Evolutionary conservation across 495 filamentous ascomycete genomes (phyloP), one percentile per base, ranked within the genome.

Genomic region (Cudoniella acicularis): DNA sequence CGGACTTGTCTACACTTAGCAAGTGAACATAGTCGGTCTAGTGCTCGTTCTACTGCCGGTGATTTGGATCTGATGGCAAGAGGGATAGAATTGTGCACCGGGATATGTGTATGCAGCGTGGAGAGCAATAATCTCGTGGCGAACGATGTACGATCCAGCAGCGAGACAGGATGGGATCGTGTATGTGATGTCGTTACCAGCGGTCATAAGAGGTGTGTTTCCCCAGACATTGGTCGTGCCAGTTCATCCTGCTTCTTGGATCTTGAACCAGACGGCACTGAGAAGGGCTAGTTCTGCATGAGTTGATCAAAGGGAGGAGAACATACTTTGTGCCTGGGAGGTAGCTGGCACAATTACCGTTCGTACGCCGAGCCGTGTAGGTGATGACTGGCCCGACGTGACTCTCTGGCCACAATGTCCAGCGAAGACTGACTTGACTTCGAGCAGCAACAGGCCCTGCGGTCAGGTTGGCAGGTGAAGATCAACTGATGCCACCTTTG

Each of bases 111-210:
- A 67, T 21, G 86, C 83, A 11, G 79, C 70, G 73, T 89, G 86
- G 24, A 91, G 80, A 18, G 82, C 87, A 57, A 88, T 84, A 66
- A 90, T 83, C 70, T 91, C 87, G 64, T 88, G 84, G 36, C 87
- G 83, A 16, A 91, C 75, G 57, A 91, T 81, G 64, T 88, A 91
- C 75, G 83, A 82, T 18, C 87, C 87, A 16, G 77, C 66, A 2
- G 73, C 76, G 21, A 89, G 75, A 66, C 68, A 73, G 18, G 74
- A 73, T 40, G 87, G 87, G 62, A 91, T 83, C 20, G 77, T 85
- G 69, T 88, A 81, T 46, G 72, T 78, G 70, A 79, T 82, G 57
- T 73, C 77, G 69, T 79, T 75, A 70, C 83, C 81, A 59, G 84
- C 85, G 81, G 51, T 71, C 73, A 43, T 79, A 27, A 71, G 56